A percentile compares a stretch with the other conserved stretches of the same genome.
These are phyloP conservation scores for Ploettnerulaceae sp. DNA, from an alignment of 2,329 filamentous ascomycete species.

Conservation along the genomic window DNA sequence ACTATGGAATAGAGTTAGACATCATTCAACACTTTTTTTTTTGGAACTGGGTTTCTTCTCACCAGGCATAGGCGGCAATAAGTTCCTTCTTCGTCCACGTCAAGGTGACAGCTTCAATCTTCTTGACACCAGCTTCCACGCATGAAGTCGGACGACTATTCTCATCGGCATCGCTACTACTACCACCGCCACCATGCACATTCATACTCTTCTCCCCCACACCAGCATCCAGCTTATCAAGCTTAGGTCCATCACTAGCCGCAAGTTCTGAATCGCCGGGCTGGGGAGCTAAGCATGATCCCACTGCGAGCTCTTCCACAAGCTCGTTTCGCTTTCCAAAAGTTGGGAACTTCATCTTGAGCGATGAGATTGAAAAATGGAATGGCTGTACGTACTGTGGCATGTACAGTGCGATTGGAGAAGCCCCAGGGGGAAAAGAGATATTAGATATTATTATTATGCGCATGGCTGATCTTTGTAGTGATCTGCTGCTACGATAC, in stretches of 20 bases:
- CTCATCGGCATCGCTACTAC: conserved; percentile 5
- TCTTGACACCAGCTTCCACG: conserved; percentile 25
- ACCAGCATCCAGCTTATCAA: background rate
- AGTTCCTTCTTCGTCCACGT: conserved; percentile 28
- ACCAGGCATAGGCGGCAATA: conserved; percentile 26
- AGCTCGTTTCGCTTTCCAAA: conserved; percentile 16
- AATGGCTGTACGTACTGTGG: too few species aligned
- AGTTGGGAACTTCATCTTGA: conserved; percentile 14
- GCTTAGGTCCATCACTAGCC: background rate
- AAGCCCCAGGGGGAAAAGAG: too few species aligned
- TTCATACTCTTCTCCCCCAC: background rate
- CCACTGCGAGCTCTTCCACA: conserved; percentile 11
- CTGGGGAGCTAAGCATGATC: background rate
- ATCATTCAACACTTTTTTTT: too few species aligned
- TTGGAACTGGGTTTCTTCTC: conserved; percentile 6
- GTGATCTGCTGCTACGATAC: too few species aligned
- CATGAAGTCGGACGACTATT: conserved; percentile 12
- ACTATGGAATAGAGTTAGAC: too few species aligned
- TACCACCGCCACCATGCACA: conserved; percentile 3
- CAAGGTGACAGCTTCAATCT: conserved; percentile 27
- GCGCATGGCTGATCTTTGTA: too few species aligned
- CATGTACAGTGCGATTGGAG: too few species aligned
- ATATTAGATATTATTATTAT: too few species aligned
- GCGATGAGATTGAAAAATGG: too few species aligned
- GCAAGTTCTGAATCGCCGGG: conserved; percentile 1